These are phyloP conservation scores for Colletotrichum lentis DNA, from an alignment of 2,329 filamentous ascomycete genomes.

Conservation along the genomic window DNA sequence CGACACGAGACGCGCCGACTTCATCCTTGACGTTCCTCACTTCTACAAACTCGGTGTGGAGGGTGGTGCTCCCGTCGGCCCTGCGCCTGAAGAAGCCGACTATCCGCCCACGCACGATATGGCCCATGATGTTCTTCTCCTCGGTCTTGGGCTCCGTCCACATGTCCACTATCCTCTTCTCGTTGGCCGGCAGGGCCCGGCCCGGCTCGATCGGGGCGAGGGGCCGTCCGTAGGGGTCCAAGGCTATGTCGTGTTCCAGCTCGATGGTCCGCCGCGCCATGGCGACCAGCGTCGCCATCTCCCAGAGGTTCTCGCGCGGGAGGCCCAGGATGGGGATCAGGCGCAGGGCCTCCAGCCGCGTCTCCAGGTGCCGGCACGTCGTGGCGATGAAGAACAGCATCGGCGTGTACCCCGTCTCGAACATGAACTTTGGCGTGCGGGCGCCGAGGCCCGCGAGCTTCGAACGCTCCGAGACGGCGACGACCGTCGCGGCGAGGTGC, in stretches of 20 bases:
- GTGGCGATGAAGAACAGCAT: constrained; percentile 31
- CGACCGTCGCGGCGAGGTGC: neutral
- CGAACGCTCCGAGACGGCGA: neutral
- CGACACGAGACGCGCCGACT: neutral
- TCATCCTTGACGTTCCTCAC: constrained; percentile 10
- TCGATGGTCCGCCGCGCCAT: constrained; percentile 31
- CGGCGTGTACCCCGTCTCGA: constrained; percentile 30
- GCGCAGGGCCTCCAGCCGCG: constrained; percentile 19
- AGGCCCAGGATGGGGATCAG: constrained; percentile 24
- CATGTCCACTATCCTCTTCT: constrained; percentile 17
- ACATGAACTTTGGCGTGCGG: constrained; percentile 24
- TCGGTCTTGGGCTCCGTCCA: constrained; percentile 17
- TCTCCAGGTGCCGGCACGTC: constrained; percentile 27
- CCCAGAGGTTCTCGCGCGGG: constrained; percentile 30
- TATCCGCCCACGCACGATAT: neutral
- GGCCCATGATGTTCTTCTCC: constrained; percentile 10
- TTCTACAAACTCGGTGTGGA: constrained; percentile 16
- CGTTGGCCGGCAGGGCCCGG: neutral
- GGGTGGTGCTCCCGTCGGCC: neutral
- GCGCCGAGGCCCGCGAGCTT: neutral
- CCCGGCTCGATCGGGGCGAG: neutral
- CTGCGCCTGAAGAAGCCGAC: constrained; percentile 17
- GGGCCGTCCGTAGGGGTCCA: constrained; percentile 10
- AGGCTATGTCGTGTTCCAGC: constrained; percentile 27
- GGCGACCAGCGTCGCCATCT: constrained; percentile 23